phyloP scores from a whole-genome alignment of 768 basidiomycete species.

The Leucocoprinus sp. region DNA sequence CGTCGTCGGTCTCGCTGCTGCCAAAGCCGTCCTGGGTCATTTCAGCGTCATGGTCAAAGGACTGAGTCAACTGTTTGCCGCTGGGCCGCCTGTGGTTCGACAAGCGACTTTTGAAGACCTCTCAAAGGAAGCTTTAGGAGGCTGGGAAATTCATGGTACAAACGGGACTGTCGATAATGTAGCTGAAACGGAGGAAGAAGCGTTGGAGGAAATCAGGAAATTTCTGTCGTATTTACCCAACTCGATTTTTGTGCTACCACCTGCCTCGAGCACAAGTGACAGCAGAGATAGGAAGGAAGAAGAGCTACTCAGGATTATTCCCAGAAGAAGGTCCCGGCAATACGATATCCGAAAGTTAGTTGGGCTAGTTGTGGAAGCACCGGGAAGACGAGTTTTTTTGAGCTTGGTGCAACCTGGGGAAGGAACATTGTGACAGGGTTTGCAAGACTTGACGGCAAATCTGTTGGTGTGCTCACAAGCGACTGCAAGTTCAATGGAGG shows the following conservation, averaged over 20 bases:
- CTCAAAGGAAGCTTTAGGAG: constrained; percentile 27
- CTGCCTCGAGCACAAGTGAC: constrained; percentile 17
- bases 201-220: constrained; percentile 25
- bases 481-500: constrained; percentile 32
- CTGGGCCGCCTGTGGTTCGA: constrained; percentile 28
- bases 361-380: constrained; percentile 24
- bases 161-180: constrained; percentile 31
- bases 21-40: constrained; percentile 30
- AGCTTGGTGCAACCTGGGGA: constrained; percentile 31
- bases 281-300: constrained; percentile 24
- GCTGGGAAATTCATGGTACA: constrained; percentile 28
- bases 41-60: constrained; percentile 37
- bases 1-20: constrained; percentile 32
- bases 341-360: constrained; percentile 30
- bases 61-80: constrained; percentile 28
- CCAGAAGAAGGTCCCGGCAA: constrained; percentile 25
- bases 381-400: constrained; percentile 24
- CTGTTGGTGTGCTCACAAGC: constrained; percentile 29
- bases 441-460: constrained; percentile 26
- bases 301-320: constrained; percentile 28
- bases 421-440: constrained; percentile 30
- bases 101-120: constrained; percentile 29
- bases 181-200: constrained; percentile 28
- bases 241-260: constrained; percentile 29
- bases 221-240: constrained; percentile 34